phyloP scores from a whole-genome alignment of 441 rosid species.

The Raphanus hybrid region DNA sequence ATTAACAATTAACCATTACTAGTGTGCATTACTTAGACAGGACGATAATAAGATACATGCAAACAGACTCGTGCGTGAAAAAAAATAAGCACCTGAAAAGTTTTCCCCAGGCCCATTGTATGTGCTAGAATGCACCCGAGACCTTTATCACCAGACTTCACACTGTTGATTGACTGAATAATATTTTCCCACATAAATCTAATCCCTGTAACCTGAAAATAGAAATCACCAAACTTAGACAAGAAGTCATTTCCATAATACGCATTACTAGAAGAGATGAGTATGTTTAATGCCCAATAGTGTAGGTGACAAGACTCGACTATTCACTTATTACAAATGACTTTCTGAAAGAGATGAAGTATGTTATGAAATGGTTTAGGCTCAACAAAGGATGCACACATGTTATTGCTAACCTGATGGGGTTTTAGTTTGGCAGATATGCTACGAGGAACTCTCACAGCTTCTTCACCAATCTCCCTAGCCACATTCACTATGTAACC shows the following conservation, averaged over 20 bases:
- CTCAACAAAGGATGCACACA: constrained; percentile 28
- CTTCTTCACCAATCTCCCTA: constrained; percentile 97
- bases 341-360: constrained; percentile 12
- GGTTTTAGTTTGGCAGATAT: constrained; percentile 89
- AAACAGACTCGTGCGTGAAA: constrained; percentile 22
- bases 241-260: constrained; percentile 17
- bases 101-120: constrained; percentile 99
- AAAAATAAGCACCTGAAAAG: constrained; percentile 79
- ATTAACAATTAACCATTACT: constrained; percentile 6
- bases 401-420: constrained; percentile 78
- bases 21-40: constrained; percentile 11
- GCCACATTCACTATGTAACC: constrained; percentile 99
- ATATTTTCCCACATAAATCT: constrained; percentile 99
- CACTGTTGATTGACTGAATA: constrained; percentile 83
- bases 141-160: constrained; percentile 96
- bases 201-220: constrained; percentile 89
- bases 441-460: constrained; percentile 91
- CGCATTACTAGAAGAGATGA: constrained; percentile 12
- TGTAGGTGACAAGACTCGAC: constrained; percentile 10
- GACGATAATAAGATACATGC: constrained; percentile 14
- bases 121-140: constrained; percentile 99
- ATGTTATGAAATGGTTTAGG: constrained; percentile 13
- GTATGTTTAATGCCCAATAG: constrained; percentile 22
- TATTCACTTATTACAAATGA: background rate
- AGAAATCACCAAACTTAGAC: constrained; percentile 30